Percentiles rank a stretch among this genome's conserved stretches.
Evolutionary conservation across 2,329 filamentous ascomycete genomes (phyloP).

Genomic region (Monosporascus sp.): DNA sequence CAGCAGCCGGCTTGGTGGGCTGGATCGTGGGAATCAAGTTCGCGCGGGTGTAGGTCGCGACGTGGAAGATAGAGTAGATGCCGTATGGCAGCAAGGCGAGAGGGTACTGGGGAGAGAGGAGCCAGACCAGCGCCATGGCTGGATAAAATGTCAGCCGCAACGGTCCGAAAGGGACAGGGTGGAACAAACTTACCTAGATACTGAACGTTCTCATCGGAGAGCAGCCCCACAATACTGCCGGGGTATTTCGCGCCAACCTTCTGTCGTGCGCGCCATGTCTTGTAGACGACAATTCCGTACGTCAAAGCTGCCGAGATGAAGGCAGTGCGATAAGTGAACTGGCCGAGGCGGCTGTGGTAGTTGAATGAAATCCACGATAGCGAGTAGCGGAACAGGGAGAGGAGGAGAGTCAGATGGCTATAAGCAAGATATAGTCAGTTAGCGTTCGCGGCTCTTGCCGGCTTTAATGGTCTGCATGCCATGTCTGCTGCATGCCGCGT

Average conservation of each 20-base stretch:
- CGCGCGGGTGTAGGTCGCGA: constrained; percentile 90
- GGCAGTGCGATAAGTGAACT: constrained; percentile 81
- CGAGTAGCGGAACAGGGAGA: constrained; percentile 76
- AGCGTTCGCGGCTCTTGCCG: constrained; percentile 3
- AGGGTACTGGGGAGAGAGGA: constrained; percentile 82
- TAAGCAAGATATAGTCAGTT: constrained; percentile 9
- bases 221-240: constrained; percentile 58
- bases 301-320: constrained; percentile 87
- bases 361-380: constrained; percentile 88
- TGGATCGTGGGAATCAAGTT: constrained; percentile 86
- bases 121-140: constrained; percentile 92
- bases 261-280: constrained; percentile 83
- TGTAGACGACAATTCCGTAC: constrained; percentile 98
- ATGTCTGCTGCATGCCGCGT: neutral
- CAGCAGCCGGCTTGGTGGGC: constrained; percentile 53
- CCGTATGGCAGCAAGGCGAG: constrained; percentile 89
- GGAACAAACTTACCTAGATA: constrained; percentile 70
- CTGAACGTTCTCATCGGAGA: constrained; percentile 93
- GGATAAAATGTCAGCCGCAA: constrained; percentile 3
- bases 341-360: constrained; percentile 70
- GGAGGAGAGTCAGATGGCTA: constrained; percentile 81
- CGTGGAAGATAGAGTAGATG: constrained; percentile 98
- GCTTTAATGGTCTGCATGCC: neutral
- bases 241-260: constrained; percentile 63
- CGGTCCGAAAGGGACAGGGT: constrained; percentile 4